Percentiles rank a stretch among this genome's conserved stretches.
phyloP scores from a whole-genome alignment of 805 yeast genomes.

The Candida gorgasii region DNA sequence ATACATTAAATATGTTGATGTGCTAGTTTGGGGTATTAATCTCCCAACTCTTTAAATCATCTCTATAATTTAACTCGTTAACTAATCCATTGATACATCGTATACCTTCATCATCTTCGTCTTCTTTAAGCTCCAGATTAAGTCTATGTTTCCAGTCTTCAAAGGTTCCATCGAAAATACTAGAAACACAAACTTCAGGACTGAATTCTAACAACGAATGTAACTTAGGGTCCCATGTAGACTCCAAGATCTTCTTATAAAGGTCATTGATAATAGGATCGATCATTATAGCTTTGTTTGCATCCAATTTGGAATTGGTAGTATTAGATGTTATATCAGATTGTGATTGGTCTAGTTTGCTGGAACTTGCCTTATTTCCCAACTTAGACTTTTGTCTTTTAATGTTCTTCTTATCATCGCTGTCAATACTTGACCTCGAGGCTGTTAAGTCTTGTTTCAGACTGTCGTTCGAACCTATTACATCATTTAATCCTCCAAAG shows the following conservation, averaged over 20 bases:
- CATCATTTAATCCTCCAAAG: conserved; percentile 52
- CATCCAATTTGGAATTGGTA: background rate
- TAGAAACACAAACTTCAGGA: conserved; percentile 73
- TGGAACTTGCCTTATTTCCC: background rate
- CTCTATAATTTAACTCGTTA: conserved; percentile 36
- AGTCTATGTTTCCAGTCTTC: conserved; percentile 21
- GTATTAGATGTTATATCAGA: background rate
- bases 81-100: conserved; percentile 38
- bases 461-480: conserved; percentile 11
- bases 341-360: background rate
- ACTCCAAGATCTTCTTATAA: conserved; percentile 55
- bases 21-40: background rate
- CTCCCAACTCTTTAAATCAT: conserved; percentile 39
- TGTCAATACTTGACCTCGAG: background rate
- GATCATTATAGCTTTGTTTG: conserved; percentile 24
- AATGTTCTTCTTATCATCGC: conserved; percentile 1
- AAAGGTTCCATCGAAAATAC: conserved; percentile 59
- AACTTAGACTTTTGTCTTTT: conserved; percentile 4
- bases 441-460: conserved; percentile 6
- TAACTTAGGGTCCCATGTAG: conserved; percentile 60
- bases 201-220: conserved; percentile 50
- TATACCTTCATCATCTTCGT: conserved; percentile 20
- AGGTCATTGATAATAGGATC: conserved; percentile 53
- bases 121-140: conserved; percentile 16
- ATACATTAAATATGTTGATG: no score